Evolutionary conservation across 805 yeast genomes (phyloP), one percentile per base, ranked within the genome.

Genomic region (Scheffersomyces spartinae): DNA sequence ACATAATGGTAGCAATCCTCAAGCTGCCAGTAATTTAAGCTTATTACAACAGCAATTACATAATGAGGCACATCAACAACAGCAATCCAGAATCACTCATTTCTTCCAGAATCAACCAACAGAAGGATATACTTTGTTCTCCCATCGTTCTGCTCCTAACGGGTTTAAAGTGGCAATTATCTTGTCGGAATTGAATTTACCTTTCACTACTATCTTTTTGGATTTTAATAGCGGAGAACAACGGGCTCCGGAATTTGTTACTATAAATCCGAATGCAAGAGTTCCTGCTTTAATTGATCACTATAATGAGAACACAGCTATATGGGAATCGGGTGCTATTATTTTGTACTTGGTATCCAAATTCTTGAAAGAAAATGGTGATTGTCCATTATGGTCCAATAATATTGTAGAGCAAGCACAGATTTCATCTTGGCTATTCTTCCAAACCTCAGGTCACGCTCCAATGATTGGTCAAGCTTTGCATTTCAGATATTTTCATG

Each of bases 401-500:
- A 78, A 77, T 43, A 47, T 78, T 27, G 62, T 71, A 9, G 94
- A 83, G 36, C 95, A 84, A 55, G 66, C 86, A 3, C 88, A 79
- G 47, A 83, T 86, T 30, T 67, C 73, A 32, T 71, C 85, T 5
- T 86, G 96, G 95, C 62, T 88, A 19, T 86, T 83, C 45, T 86
- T 86, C 62, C 97, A 86, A 55, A 84, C 95, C 3, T 79, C 93
- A 4, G 96, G 97, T 5, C 96, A 85, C 48, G 94, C 96, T 0
- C 95, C 96, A n/a, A 86, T 86, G 94, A 81, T 86, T 40, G 96
- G 96, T 11, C 96, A 86, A 53, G 95, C 96, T 6, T 64, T 88
- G 39, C 96, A 88, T 57, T 88, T 86, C 59, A 68, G 86, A 43
- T 84, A 82, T 49, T 84, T 86, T 63, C 95, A 86, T 48, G 70